Evolutionary conservation across 2,329 filamentous ascomycete genomes (phyloP).

Genomic region (Botrytis tulipae): DNA sequence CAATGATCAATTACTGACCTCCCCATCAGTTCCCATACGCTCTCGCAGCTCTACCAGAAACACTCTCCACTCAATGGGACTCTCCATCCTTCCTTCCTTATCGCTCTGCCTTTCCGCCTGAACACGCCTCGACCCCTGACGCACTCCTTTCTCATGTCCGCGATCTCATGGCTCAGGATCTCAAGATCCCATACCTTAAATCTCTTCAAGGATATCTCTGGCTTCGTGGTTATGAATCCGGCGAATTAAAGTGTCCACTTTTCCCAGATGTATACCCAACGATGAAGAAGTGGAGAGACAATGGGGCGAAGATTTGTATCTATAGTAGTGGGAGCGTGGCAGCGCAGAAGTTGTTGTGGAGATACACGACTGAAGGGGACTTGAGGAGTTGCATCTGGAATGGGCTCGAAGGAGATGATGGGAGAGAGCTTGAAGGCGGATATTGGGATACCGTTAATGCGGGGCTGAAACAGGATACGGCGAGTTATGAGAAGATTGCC

Average conservation of each 20-base stretch:
- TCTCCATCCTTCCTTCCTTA: constrained; percentile 62
- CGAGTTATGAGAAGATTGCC: constrained; percentile 56
- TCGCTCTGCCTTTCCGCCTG: constrained; percentile 67
- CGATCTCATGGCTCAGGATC: constrained; percentile 68
- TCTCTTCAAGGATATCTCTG: constrained; percentile 77
- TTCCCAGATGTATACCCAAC: constrained; percentile 71
- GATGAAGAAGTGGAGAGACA: constrained; percentile 57
- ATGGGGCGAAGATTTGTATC: constrained; percentile 54
- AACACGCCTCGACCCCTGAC: constrained; percentile 56
- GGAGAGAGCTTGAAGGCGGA: constrained; percentile 67
- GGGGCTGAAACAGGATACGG: constrained; percentile 65
- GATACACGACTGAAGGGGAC: constrained; percentile 59
- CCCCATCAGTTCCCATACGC: constrained; percentile 71
- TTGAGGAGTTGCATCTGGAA: constrained; percentile 57
- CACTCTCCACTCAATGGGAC: constrained; percentile 67
- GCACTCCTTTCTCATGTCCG: constrained; percentile 65
- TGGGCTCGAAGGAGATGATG: constrained; percentile 79
- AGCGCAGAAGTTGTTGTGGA: constrained; percentile 78
- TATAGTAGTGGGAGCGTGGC: constrained; percentile 80
- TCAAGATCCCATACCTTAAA: constrained; percentile 77
- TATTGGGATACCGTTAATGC: constrained; percentile 83
- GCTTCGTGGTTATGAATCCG: constrained; percentile 69
- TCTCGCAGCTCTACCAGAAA: constrained; percentile 61
- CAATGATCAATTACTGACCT: constrained; percentile 22
- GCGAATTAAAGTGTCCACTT: constrained; percentile 68